Evolutionary conservation across 2,329 filamentous ascomycete species (phyloP), one percentile per base, ranked within the genome.

Genomic region (Paracoccidioides brasiliensis): DNA sequence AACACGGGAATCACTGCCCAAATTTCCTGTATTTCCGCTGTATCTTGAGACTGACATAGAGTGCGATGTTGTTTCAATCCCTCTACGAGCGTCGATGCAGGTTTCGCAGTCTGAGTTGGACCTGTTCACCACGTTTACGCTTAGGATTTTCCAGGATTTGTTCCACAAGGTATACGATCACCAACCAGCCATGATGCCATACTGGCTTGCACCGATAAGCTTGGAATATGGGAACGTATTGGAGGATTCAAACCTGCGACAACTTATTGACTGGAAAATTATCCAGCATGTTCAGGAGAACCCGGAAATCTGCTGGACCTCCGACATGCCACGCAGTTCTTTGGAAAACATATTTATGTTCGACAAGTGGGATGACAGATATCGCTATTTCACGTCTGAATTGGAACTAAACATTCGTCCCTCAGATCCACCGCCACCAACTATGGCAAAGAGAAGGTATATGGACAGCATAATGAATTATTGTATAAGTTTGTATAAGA

Each of bases 161-260:
- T 97, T 95, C 73, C 91, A 90, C 69, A 98, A 98, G 68, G 76
- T 78, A 3, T 98, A 88, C 63, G 82, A 86, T 51, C 74, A 80
- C 0, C 76, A 82, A 14, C 62, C 75, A 0, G 69, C 76, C 0
- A 81, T 84, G 33, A 79, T 95, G 67, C 85, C 90, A 0, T 98
- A 96, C 69, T 95, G 90, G 74, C 65, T 96, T 12, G 86, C 83
- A 0, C 91, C 93, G 5, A 60, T 77, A 12, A 45, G 58, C 56
- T 53, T 51, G 33, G 52, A 46, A 35, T 59, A 45, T 28, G 28
- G 52, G 42, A 58, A 59, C 2, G 48, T 12, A 30, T 57, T 14
- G 30, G 52, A 42, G 43, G 15, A 9, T 7, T 35, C 52, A 7
- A 48, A 60, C 22, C 53, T 57, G 12, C 56, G 55, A 12, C 54